Base-by-base conservation (phyloP, 768 basidiomycete genomes). In the Termitomyces sp. region DNA sequence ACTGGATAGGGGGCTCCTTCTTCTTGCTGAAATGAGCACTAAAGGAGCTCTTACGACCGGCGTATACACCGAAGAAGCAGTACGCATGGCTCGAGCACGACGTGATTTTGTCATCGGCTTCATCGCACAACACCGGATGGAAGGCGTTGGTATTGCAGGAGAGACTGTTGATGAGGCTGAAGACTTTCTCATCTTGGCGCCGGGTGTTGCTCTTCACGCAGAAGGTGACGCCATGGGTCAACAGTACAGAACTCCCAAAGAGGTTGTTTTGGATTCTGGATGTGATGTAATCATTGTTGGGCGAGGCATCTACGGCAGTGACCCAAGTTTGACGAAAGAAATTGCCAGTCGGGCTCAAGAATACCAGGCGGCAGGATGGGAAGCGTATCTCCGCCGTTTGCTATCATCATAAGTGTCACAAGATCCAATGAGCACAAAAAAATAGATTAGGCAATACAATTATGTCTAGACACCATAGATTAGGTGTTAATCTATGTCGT, bases 201-300 rank as follows among this genome's bases (percentile, higher is more conserved):
- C 97, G 4, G 97, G 97, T 2, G 93, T 99, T 24, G 91, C 89
- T 15, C 77, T 98, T 48, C 91, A 91, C 62, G 68, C 70, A 13
- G 85, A 81, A 56, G 91, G 89, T 8, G 97, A 98, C 70, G 74
- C 76, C 11, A 88, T 95, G 87, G 97, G 95, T 18, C 96, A 98
- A 73, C 94, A 97, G 71, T 98, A 98, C 72, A 79, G 93, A 57
- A 94, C 95, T 4, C 97, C 97, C 2, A 74, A 81, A 34, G 81
- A 95, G 70, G 95, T 95, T 27, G 76, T 99, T 31, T 68, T 83
- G 18, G 85, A 89, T 47, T 83, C 82, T 47, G 95, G 94, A 31
- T 92, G 92, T 70, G 97, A 99, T 74, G 82, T 98, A 22, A 98
- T 98, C 69, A 98, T 99, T 59, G 97, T 99, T 48, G 97, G 97